Conservation (phyloP, 2,329 filamentous ascomycete species). For the Gnomoniopsis smithogilvyi region DNA sequence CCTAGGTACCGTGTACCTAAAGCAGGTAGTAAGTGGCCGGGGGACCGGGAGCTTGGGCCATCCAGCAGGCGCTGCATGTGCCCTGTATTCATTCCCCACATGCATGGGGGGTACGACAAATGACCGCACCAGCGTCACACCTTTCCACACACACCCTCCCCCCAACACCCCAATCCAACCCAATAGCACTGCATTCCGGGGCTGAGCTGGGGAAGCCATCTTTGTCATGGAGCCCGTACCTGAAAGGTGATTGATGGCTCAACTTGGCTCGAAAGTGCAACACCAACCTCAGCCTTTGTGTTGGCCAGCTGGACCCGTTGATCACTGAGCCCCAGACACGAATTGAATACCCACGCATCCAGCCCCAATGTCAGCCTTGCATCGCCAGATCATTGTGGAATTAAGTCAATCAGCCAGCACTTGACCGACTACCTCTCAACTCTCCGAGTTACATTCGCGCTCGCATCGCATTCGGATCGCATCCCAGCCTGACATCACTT, state of each 20-base stretch:
- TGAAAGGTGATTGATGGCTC: no score
- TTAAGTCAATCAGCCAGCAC: background rate
- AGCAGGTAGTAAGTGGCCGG: no score
- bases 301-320: background rate
- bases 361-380: conserved; percentile 5
- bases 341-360: background rate
- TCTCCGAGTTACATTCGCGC: background rate
- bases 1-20: no score
- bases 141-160: background rate
- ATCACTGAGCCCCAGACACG: background rate
- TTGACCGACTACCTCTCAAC: background rate
- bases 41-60: background rate
- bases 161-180: no score
- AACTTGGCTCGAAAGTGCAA: background rate
- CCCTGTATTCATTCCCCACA: no score
- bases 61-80: no score
- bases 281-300: background rate
- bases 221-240: no score
- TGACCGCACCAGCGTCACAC: background rate
- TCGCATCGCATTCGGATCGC: no score
- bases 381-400: background rate
- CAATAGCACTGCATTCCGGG: no score
- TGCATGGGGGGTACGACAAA: no score
- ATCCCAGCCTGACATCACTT: background rate
- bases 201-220: background rate